phyloP scores from a whole-genome alignment of 169 alveolate species.

The Plasmodium falciparum region DNA sequence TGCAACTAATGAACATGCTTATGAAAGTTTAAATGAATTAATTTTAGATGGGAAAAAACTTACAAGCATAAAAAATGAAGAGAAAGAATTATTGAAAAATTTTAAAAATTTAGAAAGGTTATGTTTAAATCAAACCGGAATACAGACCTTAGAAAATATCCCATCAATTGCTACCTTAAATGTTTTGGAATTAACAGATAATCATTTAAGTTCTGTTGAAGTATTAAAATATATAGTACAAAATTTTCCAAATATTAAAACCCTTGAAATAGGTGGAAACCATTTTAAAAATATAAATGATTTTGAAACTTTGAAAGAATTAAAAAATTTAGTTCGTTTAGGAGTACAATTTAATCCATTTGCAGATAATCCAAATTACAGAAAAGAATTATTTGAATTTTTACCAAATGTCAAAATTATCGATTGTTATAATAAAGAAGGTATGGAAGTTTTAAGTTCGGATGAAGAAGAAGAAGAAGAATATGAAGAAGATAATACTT shows the following conservation, averaged over 20 bases:
- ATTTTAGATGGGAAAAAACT: constrained; percentile 90
- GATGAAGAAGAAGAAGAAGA: constrained; percentile 91
- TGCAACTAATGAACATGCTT: constrained; percentile 81
- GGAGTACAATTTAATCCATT: constrained; percentile 92
- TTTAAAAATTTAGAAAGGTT: constrained; percentile 86
- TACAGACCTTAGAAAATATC: constrained; percentile 85
- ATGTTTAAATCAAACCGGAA: constrained; percentile 92
- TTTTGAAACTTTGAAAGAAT: constrained; percentile 77
- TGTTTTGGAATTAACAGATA: constrained; percentile 91
- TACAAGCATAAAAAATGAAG: constrained; percentile 82
- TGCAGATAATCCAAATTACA: constrained; percentile 86
- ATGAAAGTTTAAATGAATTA: constrained; percentile 83
- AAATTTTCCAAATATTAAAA: constrained; percentile 88
- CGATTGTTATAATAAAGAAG: constrained; percentile 89
- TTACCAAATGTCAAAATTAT: constrained; percentile 89
- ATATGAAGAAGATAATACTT: constrained; percentile 87
- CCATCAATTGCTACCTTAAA: constrained; percentile 88
- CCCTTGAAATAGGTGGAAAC: constrained; percentile 92
- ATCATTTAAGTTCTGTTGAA: constrained; percentile 88
- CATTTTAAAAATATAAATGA: constrained; percentile 87
- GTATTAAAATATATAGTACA: constrained; percentile 83
- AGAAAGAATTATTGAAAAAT: constrained; percentile 85
- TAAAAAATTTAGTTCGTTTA: constrained; percentile 70
- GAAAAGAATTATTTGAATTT: constrained; percentile 87
- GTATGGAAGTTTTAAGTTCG: constrained; percentile 88